Evolutionary conservation across 257 asterid genomes (phyloP), one percentile per base, ranked within the genome.

Genomic region (Nyctanthes arbortristis): DNA sequence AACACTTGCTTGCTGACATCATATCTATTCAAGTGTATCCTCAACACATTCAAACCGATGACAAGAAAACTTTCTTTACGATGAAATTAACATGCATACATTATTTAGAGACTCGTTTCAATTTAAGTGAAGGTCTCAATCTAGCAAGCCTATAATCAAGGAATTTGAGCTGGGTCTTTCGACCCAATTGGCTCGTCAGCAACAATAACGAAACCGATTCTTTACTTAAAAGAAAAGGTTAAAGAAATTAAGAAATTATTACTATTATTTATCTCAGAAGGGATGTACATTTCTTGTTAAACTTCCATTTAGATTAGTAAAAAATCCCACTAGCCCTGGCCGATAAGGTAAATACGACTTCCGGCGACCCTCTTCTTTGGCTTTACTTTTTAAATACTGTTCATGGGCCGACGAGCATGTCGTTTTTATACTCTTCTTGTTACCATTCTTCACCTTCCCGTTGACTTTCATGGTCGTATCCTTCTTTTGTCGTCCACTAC

Each of bases 321-420:
- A 83, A 43, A 83, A 61, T 12, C 88, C 88, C 61, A 80, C 76
- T 5, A 83, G 43, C 39, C 76, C 85, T 63, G 80, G 80, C 80
- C 85, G 73, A 73, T 83, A 83, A 30, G 88, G 88, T 22, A 80
- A 75, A 56, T 83, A 78, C 60, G 85, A 83, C 59, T 80, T 65
- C 61, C 84, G 84, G 20, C 74, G 76, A 2, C 70, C 78, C 4
- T 30, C 72, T 7, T 75, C 79, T 35, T 69, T 77, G 0, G 86
- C 81, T 65, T 75, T 84, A 61, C 69, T 81, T 63, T 56, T 81
- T 75, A 80, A 18, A 18, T 84, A 86, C n/a, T 63, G 80, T 67
- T 86, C 92, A 32, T 84, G 88, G 11, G 92, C 75, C 3, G 86
- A 80, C 14, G 67, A 36, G 55, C 78, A 31, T 65, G 67, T 57